These are phyloP conservation scores for Pseudocercospora fuligena DNA, from an alignment of 2,329 filamentous ascomycete genomes.

Conservation along the genomic window DNA sequence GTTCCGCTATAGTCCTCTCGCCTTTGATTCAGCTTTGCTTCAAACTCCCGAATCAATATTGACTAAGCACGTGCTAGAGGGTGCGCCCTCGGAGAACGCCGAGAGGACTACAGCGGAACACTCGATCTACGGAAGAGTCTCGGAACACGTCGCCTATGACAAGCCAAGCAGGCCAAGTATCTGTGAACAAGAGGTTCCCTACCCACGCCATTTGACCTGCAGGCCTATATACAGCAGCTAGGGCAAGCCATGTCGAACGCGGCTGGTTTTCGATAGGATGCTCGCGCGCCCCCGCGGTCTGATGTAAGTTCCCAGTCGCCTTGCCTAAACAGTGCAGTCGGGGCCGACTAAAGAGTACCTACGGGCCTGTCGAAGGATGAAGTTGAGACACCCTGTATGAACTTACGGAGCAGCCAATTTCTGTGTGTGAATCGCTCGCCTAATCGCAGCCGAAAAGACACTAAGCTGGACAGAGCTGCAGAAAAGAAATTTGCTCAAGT, in stretches of 20 bases:
- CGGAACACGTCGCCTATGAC: conserved; percentile 9
- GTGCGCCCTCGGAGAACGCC: too few relatives aligned
- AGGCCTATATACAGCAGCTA: not conserved
- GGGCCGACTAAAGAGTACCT: conserved; percentile 15
- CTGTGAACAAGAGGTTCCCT: conserved; percentile 15
- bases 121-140: conserved; percentile 16
- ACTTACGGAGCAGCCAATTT: conserved; percentile 15
- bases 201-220: conserved; percentile 7
- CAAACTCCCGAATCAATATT: too few relatives aligned
- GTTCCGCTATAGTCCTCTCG: too few relatives aligned
- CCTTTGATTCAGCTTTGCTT: too few relatives aligned
- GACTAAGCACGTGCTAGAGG: too few relatives aligned
- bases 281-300: conserved; percentile 20
- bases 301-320: not conserved
- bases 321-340: conserved; percentile 19
- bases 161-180: conserved; percentile 17
- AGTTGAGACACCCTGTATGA: conserved; percentile 13
- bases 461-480: conserved; percentile 18
- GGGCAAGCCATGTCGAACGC: conserved; percentile 11
- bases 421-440: conserved; percentile 23
- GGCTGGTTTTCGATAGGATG: conserved; percentile 16
- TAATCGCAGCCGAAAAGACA: conserved; percentile 22
- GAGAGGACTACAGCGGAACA: too few relatives aligned
- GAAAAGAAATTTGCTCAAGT: conserved; percentile 18
- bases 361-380: conserved; percentile 6